Evolutionary conservation across 331 rosid species (phyloP).

Genomic region (Pyrus hybrid): DNA sequence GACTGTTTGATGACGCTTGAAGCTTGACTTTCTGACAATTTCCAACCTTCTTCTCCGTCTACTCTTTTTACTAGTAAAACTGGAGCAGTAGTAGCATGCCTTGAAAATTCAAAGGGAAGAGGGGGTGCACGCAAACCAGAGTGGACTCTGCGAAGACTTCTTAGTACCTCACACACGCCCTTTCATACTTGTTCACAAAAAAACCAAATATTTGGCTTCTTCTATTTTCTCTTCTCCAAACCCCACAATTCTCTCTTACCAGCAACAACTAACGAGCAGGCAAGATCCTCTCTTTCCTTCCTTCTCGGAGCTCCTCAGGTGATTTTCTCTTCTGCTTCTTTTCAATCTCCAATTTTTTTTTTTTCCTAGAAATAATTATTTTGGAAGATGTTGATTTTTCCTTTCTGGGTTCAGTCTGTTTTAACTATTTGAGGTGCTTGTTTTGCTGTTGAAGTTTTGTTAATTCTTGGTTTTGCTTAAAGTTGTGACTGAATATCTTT

Average conservation of each 20-base stretch:
- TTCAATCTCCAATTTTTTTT: background rate
- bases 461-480: background rate
- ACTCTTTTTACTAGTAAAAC: background rate
- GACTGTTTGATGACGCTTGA: background rate
- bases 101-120: slow-evolving; percentile 5
- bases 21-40: background rate
- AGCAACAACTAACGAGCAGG: background rate
- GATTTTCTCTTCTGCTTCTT: slow-evolving; percentile 14
- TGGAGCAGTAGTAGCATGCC: rapidly evolving
- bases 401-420: background rate
- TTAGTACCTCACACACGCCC: background rate
- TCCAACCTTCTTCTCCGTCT: background rate
- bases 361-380: background rate
- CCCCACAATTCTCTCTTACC: background rate
- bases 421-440: background rate
- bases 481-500: background rate
- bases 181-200: background rate
- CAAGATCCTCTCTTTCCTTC: background rate
- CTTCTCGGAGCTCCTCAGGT: slow-evolving; percentile 28
- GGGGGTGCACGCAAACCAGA: background rate
- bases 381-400: background rate
- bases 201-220: background rate
- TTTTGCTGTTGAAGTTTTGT: background rate
- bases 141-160: background rate
- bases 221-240: background rate